phyloP scores from a whole-genome alignment of 2,329 filamentous ascomycete genomes.

The Venturia oleaginea region DNA sequence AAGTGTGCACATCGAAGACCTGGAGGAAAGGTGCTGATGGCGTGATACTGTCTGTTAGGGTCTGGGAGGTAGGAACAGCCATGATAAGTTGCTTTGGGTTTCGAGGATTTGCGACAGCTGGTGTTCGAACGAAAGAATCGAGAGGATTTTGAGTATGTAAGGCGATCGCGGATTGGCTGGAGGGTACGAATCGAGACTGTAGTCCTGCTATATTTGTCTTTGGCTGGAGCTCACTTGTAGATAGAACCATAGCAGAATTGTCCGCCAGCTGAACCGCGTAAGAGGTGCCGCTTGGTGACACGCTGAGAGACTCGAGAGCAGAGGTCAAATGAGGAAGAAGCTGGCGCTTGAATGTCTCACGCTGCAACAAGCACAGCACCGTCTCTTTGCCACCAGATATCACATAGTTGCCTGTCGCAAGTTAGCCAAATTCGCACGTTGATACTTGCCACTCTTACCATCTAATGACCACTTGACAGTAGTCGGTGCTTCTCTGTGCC shows the following conservation, averaged over 20 bases:
- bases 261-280: constrained; percentile 83
- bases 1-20: constrained; percentile 73
- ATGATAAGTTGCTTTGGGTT: constrained; percentile 34
- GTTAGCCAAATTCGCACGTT: constrained; percentile 12
- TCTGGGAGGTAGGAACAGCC: constrained; percentile 43
- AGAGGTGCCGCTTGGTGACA: constrained; percentile 69
- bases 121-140: constrained; percentile 21
- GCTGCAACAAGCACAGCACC: constrained; percentile 83
- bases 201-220: constrained; percentile 77
- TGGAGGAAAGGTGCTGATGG: constrained; percentile 55
- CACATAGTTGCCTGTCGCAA: constrained; percentile 69
- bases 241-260: constrained; percentile 84
- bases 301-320: constrained; percentile 71
- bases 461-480: constrained; percentile 87
- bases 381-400: constrained; percentile 90
- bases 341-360: constrained; percentile 74
- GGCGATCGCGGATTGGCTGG: background rate
- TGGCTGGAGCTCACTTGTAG: constrained; percentile 79
- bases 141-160: constrained; percentile 12
- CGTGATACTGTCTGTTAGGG: background rate
- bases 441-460: constrained; percentile 45
- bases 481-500: constrained; percentile 79
- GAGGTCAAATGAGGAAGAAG: constrained; percentile 86
- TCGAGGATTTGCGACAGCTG: constrained; percentile 33
- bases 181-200: constrained; percentile 40